These are phyloP conservation scores for Globisporangium radiosum DNA, from an alignment of 352 stramenopile species.

Conservation along the genomic window DNA sequence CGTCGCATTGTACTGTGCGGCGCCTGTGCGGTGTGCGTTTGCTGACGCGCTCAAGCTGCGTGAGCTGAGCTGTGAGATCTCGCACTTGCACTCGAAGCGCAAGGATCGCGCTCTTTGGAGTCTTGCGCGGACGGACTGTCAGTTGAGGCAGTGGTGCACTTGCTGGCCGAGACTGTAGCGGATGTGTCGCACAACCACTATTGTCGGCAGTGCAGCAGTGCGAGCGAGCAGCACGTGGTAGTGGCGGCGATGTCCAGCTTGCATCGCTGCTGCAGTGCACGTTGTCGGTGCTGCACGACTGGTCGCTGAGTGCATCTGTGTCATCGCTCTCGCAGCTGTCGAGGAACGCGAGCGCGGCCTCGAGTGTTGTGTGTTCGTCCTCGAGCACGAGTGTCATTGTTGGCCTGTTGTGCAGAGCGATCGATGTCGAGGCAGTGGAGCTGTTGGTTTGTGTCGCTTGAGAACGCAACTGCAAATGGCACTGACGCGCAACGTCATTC, in stretches of 20 bases:
- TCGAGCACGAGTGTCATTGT: conserved; percentile 3
- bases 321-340: conserved; percentile 9
- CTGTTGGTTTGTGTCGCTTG: too few species aligned
- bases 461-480: too few species aligned
- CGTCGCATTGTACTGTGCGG: not conserved
- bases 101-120: not conserved
- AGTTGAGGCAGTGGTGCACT: not conserved
- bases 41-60: not conserved
- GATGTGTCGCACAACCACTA: too few species aligned
- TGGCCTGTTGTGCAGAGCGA: too few species aligned
- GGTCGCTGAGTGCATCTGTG: too few species aligned
- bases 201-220: too few species aligned
- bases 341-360: conserved; percentile 18
- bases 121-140: not conserved
- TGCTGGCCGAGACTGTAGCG: too few species aligned
- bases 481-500: too few species aligned
- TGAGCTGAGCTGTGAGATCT: not conserved
- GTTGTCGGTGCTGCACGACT: not conserved
- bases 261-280: not conserved
- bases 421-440: too few species aligned
- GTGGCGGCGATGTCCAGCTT: not conserved
- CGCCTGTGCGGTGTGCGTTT: not conserved
- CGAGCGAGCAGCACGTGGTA: too few species aligned
- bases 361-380: conserved; percentile 12
- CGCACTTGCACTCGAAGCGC: not conserved